Percentiles rank a stretch among this genome's conserved stretches.
Conservation (phyloP, 2,329 filamentous ascomycete genomes). For the Ceratocystis cubensis region DNA sequence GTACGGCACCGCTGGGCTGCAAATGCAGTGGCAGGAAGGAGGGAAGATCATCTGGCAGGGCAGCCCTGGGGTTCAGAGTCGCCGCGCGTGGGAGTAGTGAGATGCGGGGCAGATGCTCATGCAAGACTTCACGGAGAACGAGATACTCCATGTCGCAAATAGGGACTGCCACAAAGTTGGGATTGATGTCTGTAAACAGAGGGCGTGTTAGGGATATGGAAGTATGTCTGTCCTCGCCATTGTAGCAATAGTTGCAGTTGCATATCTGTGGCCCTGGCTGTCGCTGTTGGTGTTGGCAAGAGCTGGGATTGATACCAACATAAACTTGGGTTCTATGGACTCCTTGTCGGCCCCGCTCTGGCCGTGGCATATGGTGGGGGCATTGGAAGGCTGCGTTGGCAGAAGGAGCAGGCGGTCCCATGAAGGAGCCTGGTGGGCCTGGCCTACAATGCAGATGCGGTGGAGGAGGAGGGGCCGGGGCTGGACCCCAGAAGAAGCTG, state of each 20-base stretch:
- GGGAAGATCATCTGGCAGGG: slow-evolving; percentile 1
- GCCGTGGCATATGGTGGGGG: neutral
- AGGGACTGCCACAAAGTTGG: slow-evolving; percentile 9
- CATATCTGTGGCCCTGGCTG: neutral
- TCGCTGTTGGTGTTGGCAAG: neutral
- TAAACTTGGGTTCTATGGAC: neutral
- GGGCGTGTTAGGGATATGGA: neutral
- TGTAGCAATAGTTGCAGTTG: neutral
- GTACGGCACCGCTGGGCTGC: neutral
- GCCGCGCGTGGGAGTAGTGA: neutral
- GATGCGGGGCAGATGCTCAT: slow-evolving; percentile 1
- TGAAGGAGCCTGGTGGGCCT: neutral
- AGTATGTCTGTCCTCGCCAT: neutral
- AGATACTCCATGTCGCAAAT: slow-evolving; percentile 12
- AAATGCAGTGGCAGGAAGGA: slow-evolving; percentile 1
- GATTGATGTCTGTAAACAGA: slow-evolving; percentile 8
- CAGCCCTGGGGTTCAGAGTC: neutral
- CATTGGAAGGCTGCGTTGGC: neutral
- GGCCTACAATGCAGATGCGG: neutral
- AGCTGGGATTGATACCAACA: neutral
- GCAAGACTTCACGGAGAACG: slow-evolving; percentile 5
- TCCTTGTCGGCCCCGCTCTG: neutral
- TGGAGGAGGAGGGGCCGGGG: neutral
- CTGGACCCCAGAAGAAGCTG: neutral
- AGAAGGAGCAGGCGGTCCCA: neutral